phyloP scores from a whole-genome alignment of 164 flowering plant genomes.

The Brasenia schreberi region DNA sequence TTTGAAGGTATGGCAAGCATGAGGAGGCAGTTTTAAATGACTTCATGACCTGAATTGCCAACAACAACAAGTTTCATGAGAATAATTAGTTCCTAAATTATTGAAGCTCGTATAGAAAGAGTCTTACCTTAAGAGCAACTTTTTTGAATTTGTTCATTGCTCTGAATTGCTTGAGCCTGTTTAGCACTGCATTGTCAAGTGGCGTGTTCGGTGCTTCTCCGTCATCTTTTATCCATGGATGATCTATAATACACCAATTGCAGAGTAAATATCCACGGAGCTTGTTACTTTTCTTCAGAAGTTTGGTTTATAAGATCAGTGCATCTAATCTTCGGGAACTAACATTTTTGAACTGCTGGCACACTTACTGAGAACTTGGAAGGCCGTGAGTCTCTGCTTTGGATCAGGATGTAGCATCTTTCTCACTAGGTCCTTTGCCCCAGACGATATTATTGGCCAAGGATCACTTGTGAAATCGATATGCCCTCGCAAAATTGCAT shows the following conservation, averaged over 20 bases:
- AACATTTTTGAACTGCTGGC: neutral
- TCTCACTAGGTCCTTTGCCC: conserved; percentile 75
- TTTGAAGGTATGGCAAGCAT: too few relatives aligned
- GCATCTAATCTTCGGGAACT: neutral
- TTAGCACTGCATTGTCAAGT: conserved; percentile 81
- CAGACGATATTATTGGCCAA: conserved; percentile 71
- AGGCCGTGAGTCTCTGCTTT: conserved; percentile 68
- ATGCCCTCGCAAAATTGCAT: conserved; percentile 65
- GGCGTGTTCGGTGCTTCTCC: conserved; percentile 96
- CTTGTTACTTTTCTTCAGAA: neutral
- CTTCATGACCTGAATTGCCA: too few relatives aligned
- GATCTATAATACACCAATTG: conserved; percentile 23
- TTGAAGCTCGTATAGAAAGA: too few relatives aligned
- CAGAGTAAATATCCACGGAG: neutral
- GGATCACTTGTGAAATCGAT: conserved; percentile 81
- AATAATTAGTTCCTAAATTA: too few relatives aligned
- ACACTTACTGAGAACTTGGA: conserved; percentile 69
- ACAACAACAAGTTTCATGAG: too few relatives aligned
- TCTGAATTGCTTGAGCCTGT: conserved; percentile 81
- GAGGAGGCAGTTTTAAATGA: too few relatives aligned
- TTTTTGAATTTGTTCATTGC: conserved; percentile 93
- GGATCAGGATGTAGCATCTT: conserved; percentile 80
- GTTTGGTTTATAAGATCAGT: neutral
- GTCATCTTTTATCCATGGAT: conserved; percentile 96
- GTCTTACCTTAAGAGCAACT: conserved; percentile 73